Evolutionary conservation across 2,329 filamentous ascomycete genomes (phyloP), one percentile per base, ranked within the genome.

Genomic region (Colletotrichum tropicale): DNA sequence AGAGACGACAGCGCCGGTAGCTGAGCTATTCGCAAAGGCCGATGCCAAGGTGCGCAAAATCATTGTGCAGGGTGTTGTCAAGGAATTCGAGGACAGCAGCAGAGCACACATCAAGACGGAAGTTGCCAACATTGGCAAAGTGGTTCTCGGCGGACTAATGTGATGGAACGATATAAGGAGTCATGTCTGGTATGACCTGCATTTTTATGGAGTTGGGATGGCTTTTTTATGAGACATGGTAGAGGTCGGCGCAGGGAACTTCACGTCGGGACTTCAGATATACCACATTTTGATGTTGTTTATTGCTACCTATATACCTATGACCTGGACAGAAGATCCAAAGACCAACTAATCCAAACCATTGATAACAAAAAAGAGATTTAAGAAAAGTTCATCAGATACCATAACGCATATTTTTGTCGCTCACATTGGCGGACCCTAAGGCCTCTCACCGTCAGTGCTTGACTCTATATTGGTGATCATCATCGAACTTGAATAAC

Each of bases 381-480:
- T 62, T 66, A 67, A 67, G 58, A 28, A 56, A 26, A 77, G 77
- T 86, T 83, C 82, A 85, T 88, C 86, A 88, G 86, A 86, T 84
- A 86, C 85, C 85, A 87, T 87, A 87, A 87, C 85, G 86, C 86
- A 82, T 89, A 80, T 80, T 77, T 78, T 77, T 77, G 77, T 78
- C 77, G 75, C 38, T 77, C 77, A 77, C 72, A 78, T 68, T 70
- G 77, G 77, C 70, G 82, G 75, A 71, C 77, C 65, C 75, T 78
- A 70, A 76, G 75, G 75, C 71, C 71, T 76, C 74, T 77, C 69
- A 75, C 91, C 92, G 62, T 98, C 95, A 94, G 96, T 95, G 96
- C 96, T 98, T 98, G 96, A 98, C 96, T 98, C 96, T 98, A 96
- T 74, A 64, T 96, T 94, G 90, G 89, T 93, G 92, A 92, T 98